Evolutionary conservation across 2,329 filamentous ascomycete species (phyloP), one percentile per base, ranked within the genome.

Genomic region (Capronia coronata): DNA sequence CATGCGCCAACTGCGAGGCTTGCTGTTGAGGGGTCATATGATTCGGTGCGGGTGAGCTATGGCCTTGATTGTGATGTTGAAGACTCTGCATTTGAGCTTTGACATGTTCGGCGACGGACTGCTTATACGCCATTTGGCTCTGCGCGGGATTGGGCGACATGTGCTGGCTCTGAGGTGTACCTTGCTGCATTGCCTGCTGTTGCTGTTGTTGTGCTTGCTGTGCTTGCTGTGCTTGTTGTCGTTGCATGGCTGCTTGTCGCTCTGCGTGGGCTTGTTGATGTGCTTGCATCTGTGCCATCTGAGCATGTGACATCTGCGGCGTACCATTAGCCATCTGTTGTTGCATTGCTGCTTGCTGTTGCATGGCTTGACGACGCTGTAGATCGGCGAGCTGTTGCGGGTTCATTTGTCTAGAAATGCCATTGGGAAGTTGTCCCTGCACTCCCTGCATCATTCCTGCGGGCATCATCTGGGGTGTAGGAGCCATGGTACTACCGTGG

Each of bases 381-480:
- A 71, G 52, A 35, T 70, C 68, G 30, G 67, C 66, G 48, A 69
- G 66, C 50, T 71, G 68, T 3, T 68, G 68, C 4, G 65, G 69
- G 46, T 70, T 65, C 38, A 57, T 67, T 63, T 16, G 61, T 58
- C 16, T 61, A 60, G 44, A 68, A 56, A 56, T 67, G 62, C 40
- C 67, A 62, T 55, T 71, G 32, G 68, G 59, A 47, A 67, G 58
- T 52, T 72, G 69, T 46, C 65, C 67, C 30, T 65, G 68, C 56
- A 68, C 66, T 47, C 66, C 68, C 19, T 65, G 67, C 55, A 68
- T 66, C 61, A 71, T 69, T 14, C 51, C 51, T 13, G 61, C 63
- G 63, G 64, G 70, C 60, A 58, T 68, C 67, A 73, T 70, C 39
- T 72, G 66, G 7, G 72, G 71, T 1, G 69, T 73, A 51, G 67